Evolutionary conservation across 306 rosid genomes (phyloP).

Genomic region (Boehmeria nivea): DNA sequence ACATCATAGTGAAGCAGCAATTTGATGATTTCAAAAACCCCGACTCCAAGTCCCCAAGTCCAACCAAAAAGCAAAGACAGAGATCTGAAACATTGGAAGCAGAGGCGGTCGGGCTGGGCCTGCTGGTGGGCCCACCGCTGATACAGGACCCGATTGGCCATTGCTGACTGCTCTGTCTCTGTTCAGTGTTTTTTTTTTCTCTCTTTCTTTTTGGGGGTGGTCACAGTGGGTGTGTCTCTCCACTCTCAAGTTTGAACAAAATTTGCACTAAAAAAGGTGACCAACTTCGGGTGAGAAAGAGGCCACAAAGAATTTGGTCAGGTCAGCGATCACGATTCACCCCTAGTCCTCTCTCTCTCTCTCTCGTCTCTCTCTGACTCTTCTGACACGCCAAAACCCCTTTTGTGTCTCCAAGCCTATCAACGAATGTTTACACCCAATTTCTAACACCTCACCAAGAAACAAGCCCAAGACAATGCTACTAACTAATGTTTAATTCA

Average conservation of each 20-base stretch:
- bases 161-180: no score
- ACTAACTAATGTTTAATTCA: no score
- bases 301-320: slow-evolving; percentile 23
- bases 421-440: not conserved
- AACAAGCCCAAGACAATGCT: no score
- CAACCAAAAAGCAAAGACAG: not conserved
- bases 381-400: slow-evolving; percentile 14
- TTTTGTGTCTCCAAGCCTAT: slow-evolving; percentile 1
- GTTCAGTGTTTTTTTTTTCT: no score
- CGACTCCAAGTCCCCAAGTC: no score
- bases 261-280: slow-evolving; percentile 22
- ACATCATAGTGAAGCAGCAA: not conserved
- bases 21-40: not conserved
- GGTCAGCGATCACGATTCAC: no score
- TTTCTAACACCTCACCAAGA: no score
- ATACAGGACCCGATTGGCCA: not conserved
- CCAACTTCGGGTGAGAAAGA: no score
- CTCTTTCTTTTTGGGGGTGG: not conserved
- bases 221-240: not conserved
- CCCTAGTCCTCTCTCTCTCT: no score
- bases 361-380: no score
- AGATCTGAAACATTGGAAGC: not conserved
- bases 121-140: not conserved
- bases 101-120: slow-evolving; percentile 9
- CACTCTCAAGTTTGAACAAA: slow-evolving; percentile 17